Conservation (phyloP, 805 yeast genomes). For the Torulaspora microellipsoides region DNA sequence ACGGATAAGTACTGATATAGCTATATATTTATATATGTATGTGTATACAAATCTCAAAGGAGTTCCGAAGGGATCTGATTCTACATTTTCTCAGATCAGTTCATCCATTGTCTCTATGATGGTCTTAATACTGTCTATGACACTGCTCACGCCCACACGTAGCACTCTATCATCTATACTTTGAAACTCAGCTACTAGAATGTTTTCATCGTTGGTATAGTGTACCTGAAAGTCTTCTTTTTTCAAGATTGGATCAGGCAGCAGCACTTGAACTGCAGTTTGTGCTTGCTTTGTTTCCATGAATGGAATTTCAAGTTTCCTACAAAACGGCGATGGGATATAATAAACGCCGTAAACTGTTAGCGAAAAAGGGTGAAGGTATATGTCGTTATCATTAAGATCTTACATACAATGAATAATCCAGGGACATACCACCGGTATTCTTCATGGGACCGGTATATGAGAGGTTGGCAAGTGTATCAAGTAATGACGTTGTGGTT, state of each 20-base stretch:
- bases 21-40: background rate
- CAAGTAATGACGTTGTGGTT: too few relatives aligned
- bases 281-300: slow-evolving; percentile 51
- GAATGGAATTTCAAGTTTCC: slow-evolving; percentile 60
- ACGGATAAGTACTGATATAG: too few relatives aligned
- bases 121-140: slow-evolving; percentile 71
- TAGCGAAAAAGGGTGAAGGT: slow-evolving; percentile 13
- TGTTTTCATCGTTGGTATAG: slow-evolving; percentile 37
- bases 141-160: slow-evolving; percentile 79
- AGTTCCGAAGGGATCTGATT: background rate
- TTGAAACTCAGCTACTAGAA: slow-evolving; percentile 45
- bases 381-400: background rate
- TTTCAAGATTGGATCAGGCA: slow-evolving; percentile 79
- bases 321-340: slow-evolving; percentile 10
- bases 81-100: slow-evolving; percentile 9
- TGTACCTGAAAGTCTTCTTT: slow-evolving; percentile 56
- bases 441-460: too few relatives aligned
- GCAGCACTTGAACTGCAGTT: slow-evolving; percentile 56
- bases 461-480: too few relatives aligned
- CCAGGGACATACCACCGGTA: slow-evolving; percentile 8
- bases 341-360: slow-evolving; percentile 2
- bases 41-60: background rate
- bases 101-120: slow-evolving; percentile 77
- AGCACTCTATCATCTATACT: slow-evolving; percentile 70
- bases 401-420: slow-evolving; percentile 19